phyloP scores from a whole-genome alignment of 2,329 filamentous ascomycete species.

The Massarina eburnea region DNA sequence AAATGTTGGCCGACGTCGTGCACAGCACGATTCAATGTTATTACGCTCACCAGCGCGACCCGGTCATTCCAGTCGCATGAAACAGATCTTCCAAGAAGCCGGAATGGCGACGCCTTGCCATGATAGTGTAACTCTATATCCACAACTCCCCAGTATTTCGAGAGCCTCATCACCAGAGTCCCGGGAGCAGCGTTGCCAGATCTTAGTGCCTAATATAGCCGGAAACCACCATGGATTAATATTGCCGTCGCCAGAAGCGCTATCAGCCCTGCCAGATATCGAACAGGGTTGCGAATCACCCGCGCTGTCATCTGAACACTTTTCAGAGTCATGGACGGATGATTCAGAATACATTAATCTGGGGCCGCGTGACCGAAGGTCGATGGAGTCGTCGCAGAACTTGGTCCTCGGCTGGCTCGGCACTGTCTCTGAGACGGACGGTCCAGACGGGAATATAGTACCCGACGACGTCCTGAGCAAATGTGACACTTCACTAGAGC shows the following conservation, averaged over 20 bases:
- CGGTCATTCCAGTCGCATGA: constrained; percentile 31
- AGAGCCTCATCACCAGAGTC: constrained; percentile 11
- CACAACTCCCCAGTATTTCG: constrained; percentile 28
- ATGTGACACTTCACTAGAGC: not conserved
- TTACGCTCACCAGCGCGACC: constrained; percentile 32
- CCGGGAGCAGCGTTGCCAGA: not conserved
- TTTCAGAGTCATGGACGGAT: constrained; percentile 30
- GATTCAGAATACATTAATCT: constrained; percentile 25
- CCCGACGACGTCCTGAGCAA: not conserved
- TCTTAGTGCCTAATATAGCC: not conserved
- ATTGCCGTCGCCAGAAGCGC: constrained; percentile 1
- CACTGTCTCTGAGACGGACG: constrained; percentile 1
- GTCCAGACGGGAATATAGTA: not conserved
- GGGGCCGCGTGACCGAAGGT: not conserved
- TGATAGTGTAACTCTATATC: constrained; percentile 13
- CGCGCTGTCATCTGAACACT: constrained; percentile 1
- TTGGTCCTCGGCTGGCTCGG: constrained; percentile 18
- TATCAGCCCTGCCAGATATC: constrained; percentile 5
- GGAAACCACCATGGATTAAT: not conserved
- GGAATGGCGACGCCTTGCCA: constrained; percentile 6
- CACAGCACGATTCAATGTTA: constrained; percentile 17
- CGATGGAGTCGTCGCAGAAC: not conserved
- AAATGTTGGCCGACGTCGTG: constrained; percentile 29
- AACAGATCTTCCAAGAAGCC: constrained; percentile 28
- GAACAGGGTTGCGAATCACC: not conserved